Evolutionary conservation across 352 stramenopile genomes (phyloP).

Genomic region (Phytophthora citrophthora): DNA sequence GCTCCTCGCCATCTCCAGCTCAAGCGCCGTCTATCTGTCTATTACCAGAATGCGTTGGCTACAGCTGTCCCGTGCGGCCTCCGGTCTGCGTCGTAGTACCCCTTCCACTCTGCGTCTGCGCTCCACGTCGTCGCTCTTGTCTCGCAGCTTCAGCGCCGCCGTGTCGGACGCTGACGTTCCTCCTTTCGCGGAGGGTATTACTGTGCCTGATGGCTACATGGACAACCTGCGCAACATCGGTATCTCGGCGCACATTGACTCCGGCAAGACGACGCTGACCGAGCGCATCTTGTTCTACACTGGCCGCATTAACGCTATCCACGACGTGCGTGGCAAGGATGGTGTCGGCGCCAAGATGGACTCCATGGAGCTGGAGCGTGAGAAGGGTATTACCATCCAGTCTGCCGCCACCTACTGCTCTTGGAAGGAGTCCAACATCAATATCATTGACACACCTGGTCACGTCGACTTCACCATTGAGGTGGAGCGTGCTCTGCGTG

Average conservation of each 20-base stretch:
- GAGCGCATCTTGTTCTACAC: constrained; percentile 99
- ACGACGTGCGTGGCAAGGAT: constrained; percentile 97
- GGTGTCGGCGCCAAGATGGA: constrained; percentile 99
- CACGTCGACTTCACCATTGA: constrained; percentile 99
- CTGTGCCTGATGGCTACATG: constrained; percentile 81
- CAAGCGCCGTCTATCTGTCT: neutral
- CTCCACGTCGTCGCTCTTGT: constrained; percentile 27
- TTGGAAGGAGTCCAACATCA: constrained; percentile 98
- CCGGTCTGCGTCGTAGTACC: constrained; percentile 31
- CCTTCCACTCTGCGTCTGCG: constrained; percentile 24
- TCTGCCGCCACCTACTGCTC: constrained; percentile 97
- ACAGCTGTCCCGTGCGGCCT: constrained; percentile 53
- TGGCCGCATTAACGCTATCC: constrained; percentile 96
- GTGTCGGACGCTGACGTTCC: constrained; percentile 33
- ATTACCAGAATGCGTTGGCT: constrained; percentile 56
- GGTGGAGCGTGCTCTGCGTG: constrained; percentile 96
- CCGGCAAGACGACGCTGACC: constrained; percentile 99
- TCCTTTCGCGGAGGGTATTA: constrained; percentile 48
- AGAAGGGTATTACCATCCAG: constrained; percentile 99
- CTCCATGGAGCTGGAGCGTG: constrained; percentile 99
- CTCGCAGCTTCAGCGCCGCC: constrained; percentile 40
- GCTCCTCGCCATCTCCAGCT: constrained; percentile 16
- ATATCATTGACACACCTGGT: constrained; percentile 99
- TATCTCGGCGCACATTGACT: constrained; percentile 98
- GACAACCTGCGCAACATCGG: constrained; percentile 93